Evolutionary conservation across 768 basidiomycete genomes (phyloP), one percentile per base, ranked within the genome.

Genomic region (Suillus cothurnatus): DNA sequence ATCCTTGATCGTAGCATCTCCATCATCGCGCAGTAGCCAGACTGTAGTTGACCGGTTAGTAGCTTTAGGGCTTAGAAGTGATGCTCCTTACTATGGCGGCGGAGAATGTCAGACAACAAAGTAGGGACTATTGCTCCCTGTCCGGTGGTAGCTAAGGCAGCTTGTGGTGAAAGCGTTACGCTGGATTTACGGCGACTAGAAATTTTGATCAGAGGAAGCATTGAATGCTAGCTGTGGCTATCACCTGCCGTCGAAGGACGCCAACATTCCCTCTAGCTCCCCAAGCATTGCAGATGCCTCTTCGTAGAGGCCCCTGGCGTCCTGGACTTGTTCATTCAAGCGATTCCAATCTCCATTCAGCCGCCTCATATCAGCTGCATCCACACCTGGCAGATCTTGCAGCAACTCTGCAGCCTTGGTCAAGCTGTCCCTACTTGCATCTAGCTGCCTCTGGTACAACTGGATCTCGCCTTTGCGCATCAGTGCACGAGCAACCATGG

Each of bases 401-500:
- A 88, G 71, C 11, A 85, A 67, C 62, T 73, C 78, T 0, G 79
- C 82, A 3, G 86, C 89, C 67, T 78, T 77, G 28, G 79, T 76
- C 17, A 97, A 79, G 23, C 79, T 82, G 23, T 79, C 81, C 19
- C 83, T 79, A 2, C 88, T 91, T 28, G 86, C 85, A 7, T 85
- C 81, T 6, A 90, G 70, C 45, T 82, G 79, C 2, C 88, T 86
- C 67, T 91, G 82, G 56, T 88, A 83, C 6, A 94, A 74, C 55
- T 89, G 82, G 2, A 97, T 80, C 67, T 95, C 92, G 4, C 85
- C 91, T 61, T 87, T 85, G 69, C 84, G 81, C 0, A 88, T 82
- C 34, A 90, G 76, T 0, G 93, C 92, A 11, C 91, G 85, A 26
- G 88, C 85, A 8, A 84, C 74, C 71, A 92, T 78, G 0, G 86